Evolutionary conservation across 495 filamentous ascomycete species (phyloP), one percentile per base, ranked within the genome.

Genomic region (Tirmania nivea): DNA sequence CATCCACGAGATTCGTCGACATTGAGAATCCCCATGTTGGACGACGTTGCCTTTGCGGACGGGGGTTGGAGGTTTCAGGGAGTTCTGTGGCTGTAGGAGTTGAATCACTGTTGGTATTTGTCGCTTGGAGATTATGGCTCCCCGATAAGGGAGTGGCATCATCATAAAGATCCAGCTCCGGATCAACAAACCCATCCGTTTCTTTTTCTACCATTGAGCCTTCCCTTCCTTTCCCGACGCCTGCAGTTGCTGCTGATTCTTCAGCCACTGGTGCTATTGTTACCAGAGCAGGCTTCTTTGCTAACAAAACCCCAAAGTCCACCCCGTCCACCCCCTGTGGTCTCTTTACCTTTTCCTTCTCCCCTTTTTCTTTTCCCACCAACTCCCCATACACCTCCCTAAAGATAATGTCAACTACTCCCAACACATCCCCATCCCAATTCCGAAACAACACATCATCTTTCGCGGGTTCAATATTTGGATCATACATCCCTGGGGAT

Each of bases 391-490:
- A 89, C 10, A 73, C 59, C 16, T 66, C 61, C 9, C 58, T 59
- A 10, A 89, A 77, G 2, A 85, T 62, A 0, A 59, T 59, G 49
- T 81, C 75, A 3, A 80, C 70, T 5, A 73, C 55, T 3, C 64
- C 59, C 3, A 81, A 21, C 4, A 93, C 53, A 45, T 45, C 39
- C 2, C 57, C 3, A 0, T 75, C 63, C 34, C 77, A 69, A 47
- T 90, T 69, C 31, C 73, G 69, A 61, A 97, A 94, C 0, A 94
- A 52, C 2, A 95, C 75, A 64, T 94, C 81, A 57, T 95, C 83
- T 63, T 97, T 97, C 0, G 81, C 75, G 0, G 88, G 87, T 60
- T 96, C 87, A 52, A 96, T 72, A 59, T 94, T 96, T 2, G 76
- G 73, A 69, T 96, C 89, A 56, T 97, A 95, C 50, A 72, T 81